Percentiles rank a stretch among this genome's conserved stretches.
Conservation (phyloP, 768 basidiomycete species). For the Leccinum barrowsii region DNA sequence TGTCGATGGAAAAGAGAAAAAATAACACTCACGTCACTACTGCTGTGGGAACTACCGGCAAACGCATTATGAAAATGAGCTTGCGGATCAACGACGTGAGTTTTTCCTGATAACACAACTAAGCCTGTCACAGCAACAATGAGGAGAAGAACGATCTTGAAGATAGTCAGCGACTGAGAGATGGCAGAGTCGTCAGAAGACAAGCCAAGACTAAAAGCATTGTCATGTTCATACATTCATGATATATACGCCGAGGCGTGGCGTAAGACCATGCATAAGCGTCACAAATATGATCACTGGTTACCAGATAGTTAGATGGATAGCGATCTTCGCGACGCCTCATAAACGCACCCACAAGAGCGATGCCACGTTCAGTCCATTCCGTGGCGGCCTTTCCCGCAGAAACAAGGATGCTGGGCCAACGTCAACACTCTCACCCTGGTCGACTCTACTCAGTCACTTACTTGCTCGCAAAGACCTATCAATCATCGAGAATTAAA, state of each 20-base stretch:
- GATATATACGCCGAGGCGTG: constrained; percentile 43
- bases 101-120: constrained; percentile 58
- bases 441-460: not conserved
- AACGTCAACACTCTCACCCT: not conserved
- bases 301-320: not conserved
- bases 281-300: constrained; percentile 51
- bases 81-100: constrained; percentile 50
- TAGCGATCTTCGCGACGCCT: not conserved
- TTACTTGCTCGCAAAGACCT: constrained; percentile 37
- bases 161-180: constrained; percentile 40
- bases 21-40: constrained; percentile 38
- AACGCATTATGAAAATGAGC: constrained; percentile 59
- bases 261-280: constrained; percentile 49
- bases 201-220: too few species aligned
- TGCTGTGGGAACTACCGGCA: constrained; percentile 49
- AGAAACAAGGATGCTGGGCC: constrained; percentile 45
- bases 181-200: constrained; percentile 10
- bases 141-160: constrained; percentile 52
- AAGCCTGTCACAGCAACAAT: constrained; percentile 56
- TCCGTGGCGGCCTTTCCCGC: constrained; percentile 36
- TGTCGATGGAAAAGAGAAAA: not conserved
- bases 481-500: not conserved
- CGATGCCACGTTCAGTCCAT: constrained; percentile 59
- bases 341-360: constrained; percentile 43
- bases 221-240: constrained; percentile 45